phyloP scores from a whole-genome alignment of 2,329 filamentous ascomycete species.

The Ophiostoma montium region DNA sequence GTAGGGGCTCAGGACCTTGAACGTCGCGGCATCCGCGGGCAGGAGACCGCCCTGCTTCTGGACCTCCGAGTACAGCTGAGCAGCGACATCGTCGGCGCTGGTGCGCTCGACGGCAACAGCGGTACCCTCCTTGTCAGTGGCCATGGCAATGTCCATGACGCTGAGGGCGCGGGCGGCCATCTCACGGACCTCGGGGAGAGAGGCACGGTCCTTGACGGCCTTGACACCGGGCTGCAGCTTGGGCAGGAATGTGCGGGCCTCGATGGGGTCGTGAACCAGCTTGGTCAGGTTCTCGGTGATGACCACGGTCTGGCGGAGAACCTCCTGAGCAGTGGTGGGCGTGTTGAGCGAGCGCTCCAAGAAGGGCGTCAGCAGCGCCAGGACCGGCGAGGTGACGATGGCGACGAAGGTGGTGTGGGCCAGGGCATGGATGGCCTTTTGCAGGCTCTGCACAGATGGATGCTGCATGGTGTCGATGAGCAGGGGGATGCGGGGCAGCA shows the following conservation, averaged over 20 bases:
- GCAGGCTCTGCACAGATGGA: slow-evolving; percentile 71
- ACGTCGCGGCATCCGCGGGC: slow-evolving; percentile 47
- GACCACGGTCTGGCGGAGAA: slow-evolving; percentile 86
- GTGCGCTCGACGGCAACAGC: slow-evolving; percentile 44
- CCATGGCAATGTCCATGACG: slow-evolving; percentile 92
- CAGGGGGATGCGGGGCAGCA: slow-evolving; percentile 79
- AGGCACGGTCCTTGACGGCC: slow-evolving; percentile 72
- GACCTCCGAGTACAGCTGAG: slow-evolving; percentile 61
- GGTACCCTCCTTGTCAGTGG: slow-evolving; percentile 37
- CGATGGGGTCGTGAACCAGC: slow-evolving; percentile 87
- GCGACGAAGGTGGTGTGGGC: slow-evolving; percentile 98
- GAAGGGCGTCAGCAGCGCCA: slow-evolving; percentile 86
- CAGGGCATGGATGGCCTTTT: slow-evolving; percentile 92
- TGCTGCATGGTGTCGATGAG: slow-evolving; percentile 92
- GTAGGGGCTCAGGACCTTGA: slow-evolving; percentile 57
- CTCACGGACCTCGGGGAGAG: slow-evolving; percentile 86
- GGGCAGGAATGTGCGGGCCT: slow-evolving; percentile 87
- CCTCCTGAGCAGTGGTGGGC: slow-evolving; percentile 81
- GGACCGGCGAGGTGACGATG: slow-evolving; percentile 84
- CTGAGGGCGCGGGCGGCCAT: slow-evolving; percentile 67
- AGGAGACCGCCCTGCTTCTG: slow-evolving; percentile 44
- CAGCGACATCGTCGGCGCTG: slow-evolving; percentile 57
- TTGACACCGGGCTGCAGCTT: slow-evolving; percentile 92
- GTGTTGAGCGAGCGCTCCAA: slow-evolving; percentile 89
- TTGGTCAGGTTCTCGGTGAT: slow-evolving; percentile 98